phyloP scores from a whole-genome alignment of 495 filamentous ascomycete species.

The Cryomyces minteri region DNA sequence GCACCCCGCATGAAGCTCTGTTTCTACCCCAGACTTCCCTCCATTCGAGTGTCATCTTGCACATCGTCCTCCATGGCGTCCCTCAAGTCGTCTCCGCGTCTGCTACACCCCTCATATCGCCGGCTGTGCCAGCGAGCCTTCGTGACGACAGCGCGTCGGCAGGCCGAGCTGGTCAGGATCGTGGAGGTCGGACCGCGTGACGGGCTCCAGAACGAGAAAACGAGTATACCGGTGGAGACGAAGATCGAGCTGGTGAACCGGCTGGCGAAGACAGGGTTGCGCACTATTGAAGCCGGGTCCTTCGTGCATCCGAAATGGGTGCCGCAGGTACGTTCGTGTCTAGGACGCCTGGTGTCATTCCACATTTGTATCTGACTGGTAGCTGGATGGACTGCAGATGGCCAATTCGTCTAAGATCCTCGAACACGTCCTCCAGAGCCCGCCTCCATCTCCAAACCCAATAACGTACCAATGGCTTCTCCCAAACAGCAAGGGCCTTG shows the following conservation, averaged over 20 bases:
- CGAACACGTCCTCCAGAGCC: constrained; percentile 42
- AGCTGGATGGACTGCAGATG: constrained; percentile 41
- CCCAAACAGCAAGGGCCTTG: constrained; percentile 70
- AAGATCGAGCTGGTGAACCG: constrained; percentile 72
- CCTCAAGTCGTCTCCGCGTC: not conserved
- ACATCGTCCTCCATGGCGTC: not conserved
- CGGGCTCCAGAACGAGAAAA: constrained; percentile 92
- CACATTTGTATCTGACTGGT: not conserved
- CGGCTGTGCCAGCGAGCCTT: not conserved
- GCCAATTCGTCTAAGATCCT: constrained; percentile 75
- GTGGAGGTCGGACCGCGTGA: constrained; percentile 91
- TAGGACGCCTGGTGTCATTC: not conserved
- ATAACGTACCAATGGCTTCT: constrained; percentile 88
- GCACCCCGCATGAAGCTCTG: not conserved
- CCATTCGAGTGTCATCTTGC: not conserved
- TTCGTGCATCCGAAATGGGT: constrained; percentile 98
- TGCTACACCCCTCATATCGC: not conserved
- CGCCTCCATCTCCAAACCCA: constrained; percentile 37
- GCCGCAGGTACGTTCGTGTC: constrained; percentile 47
- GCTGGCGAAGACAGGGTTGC: constrained; percentile 69
- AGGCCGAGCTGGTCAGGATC: constrained; percentile 35
- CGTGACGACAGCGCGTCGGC: not conserved
- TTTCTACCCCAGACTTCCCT: not conserved
- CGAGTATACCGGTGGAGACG: constrained; percentile 53
- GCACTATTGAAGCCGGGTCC: constrained; percentile 81